These are phyloP conservation scores for Lagenidium giganteum DNA, from an alignment of 352 stramenopile species.

Conservation along the genomic window DNA sequence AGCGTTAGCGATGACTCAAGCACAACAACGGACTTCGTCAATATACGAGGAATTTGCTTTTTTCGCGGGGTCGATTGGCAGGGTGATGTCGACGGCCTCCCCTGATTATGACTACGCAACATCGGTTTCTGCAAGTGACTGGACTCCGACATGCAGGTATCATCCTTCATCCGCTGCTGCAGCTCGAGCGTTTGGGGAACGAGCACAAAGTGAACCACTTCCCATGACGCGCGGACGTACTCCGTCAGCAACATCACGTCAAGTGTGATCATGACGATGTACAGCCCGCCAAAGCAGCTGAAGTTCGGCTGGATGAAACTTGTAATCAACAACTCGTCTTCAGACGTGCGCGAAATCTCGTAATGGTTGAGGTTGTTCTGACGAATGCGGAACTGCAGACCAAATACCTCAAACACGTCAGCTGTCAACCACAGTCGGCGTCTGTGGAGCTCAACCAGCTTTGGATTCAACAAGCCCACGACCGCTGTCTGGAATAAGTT, in stretches of 20 bases:
- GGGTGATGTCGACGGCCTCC: too few relatives aligned
- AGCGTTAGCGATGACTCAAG: too few relatives aligned
- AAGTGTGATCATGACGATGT: conserved; percentile 11
- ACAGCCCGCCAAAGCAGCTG: conserved; percentile 11
- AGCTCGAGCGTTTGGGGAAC: too few relatives aligned
- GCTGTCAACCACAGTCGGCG: conserved; percentile 39
- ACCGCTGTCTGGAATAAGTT: conserved; percentile 12
- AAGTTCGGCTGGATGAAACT: conserved; percentile 24
- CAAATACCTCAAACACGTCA: conserved; percentile 29
- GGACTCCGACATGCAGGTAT: too few relatives aligned
- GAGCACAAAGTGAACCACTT: too few relatives aligned
- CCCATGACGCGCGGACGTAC: too few relatives aligned
- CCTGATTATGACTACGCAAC: too few relatives aligned
- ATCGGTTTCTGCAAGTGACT: too few relatives aligned
- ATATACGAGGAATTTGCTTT: too few relatives aligned
- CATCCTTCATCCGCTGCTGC: too few relatives aligned
- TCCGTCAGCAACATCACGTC: conserved; percentile 15
- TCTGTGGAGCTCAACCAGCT: conserved; percentile 22
- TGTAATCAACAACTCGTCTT: background rate
- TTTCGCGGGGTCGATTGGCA: too few relatives aligned
- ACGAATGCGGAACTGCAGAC: conserved; percentile 1
- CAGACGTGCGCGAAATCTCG: background rate
- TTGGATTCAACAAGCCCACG: conserved; percentile 16
- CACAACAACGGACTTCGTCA: too few relatives aligned
- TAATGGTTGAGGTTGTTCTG: conserved; percentile 1